Evolutionary conservation across 2,329 filamentous ascomycete genomes (phyloP), one percentile per base, ranked within the genome.

Genomic region (Metarhizium robertsii): DNA sequence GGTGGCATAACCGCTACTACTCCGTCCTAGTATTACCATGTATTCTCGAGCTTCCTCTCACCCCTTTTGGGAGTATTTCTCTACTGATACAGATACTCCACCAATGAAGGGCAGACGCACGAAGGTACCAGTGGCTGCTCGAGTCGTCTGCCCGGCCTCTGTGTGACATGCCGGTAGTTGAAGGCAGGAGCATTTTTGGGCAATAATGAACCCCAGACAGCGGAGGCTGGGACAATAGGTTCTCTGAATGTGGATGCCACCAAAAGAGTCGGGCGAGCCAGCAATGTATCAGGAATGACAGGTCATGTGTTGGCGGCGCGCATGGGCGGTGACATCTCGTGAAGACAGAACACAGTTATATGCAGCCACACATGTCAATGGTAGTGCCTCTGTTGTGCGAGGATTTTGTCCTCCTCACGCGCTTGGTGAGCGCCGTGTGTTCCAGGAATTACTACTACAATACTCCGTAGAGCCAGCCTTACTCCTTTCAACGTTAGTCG

Each of bases 261-360:
- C 25, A 34, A 34, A 34, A 34, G 32, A 34, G 34, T 6, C 8
- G 6, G 42, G 10, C 18, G 43, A 53, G 25, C 51, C 32, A 43
- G 18, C 30, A 40, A 52, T 52, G 50, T 25, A 45, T 36, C 38
- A 30, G 32, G 43, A 18, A 38, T 53, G 52, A 53, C 52, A 53
- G n/a, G 52, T 53, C 52, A 53, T 53, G 32, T 18, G 42, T 48
- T 48, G 34, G 32, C 46, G n/a, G n/a, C 38, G 30, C 52, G 29
- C 43, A 53, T 20, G 29, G 43, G 52, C 20, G 18, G 45, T n/a
- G 38, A 18, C 40, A 46, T 25, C 43, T 25, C n/a, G 43, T 46
- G 40, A 43, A 43, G 40, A 18, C 6, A 43, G 14, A 16, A 16
- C 36, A 16, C 10, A 40, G 36, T 40, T 40, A 6, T 5, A 25